Evolutionary conservation across 78 protist species (phyloP), one percentile per base, ranked within the genome.

Genomic region (Mastigamoeba balamuthi): DNA sequence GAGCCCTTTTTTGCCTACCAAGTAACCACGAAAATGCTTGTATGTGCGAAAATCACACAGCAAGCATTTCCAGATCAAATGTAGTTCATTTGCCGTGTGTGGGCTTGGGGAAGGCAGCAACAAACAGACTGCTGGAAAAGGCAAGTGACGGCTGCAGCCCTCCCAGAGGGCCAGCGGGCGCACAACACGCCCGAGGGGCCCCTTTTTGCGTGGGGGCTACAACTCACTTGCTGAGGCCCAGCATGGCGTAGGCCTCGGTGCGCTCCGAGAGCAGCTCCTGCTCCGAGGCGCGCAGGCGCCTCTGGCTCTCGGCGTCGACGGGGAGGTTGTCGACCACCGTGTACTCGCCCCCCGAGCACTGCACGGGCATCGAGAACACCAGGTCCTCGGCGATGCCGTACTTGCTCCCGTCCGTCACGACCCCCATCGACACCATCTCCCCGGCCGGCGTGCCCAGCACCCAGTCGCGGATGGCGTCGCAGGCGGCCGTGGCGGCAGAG

Each of bases 401-500:
- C 33, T 17, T 17, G 4, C 77, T 70, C n/a, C 91, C 91, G 53
- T 86, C 90, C 8, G 84, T 72, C 25, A 25, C 29, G 64, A 86
- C 78, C 35, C 82, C 90, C 90, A 86, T 86, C 27, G 88, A 84
- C 30, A 76, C 85, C 17, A 48, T 48, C 58, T 48, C 58, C 17
- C 58, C 58, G 33, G 17, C 17, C 17, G 36, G 29, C 27, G 88
- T 78, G 36, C 88, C 91, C 23, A 81, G 39, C 29, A 77, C 58
- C 91, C 91, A 87, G 52, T 87, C 91, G 48, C 84, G 72, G 30
- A 87, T 28, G 65, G 81, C 83, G 43, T 85, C 75, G 27, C 65
- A 72, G 44, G 79, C 67, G 7, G 97, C 94, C 41, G 52, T 74
- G 40, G 95, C 94, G 35, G 97, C 97, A 2, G 93, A 88, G 1